A percentile compares a stretch with the other conserved stretches of the same genome.
Conservation (phyloP, 495 filamentous ascomycete genomes). For the Penicillium paxilli region DNA sequence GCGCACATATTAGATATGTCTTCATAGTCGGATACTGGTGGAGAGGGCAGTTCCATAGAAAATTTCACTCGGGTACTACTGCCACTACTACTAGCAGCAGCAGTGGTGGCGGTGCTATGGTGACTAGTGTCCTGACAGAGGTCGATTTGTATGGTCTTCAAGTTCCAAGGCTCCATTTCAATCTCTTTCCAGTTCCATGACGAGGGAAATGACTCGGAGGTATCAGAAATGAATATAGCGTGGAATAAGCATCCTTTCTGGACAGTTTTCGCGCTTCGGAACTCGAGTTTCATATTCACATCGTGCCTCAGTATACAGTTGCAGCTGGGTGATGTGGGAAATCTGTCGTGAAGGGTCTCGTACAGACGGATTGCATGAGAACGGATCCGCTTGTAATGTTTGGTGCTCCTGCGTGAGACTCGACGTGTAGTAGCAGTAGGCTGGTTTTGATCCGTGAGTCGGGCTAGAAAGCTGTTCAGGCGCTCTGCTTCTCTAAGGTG, state of each 20-base stretch:
- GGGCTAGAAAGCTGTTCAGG: background rate
- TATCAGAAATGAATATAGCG: no score
- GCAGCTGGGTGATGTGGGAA: background rate
- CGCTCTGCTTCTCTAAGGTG: background rate
- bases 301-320: background rate
- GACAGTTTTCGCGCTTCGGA: background rate
- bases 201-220: no score
- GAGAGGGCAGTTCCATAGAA: background rate
- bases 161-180: no score
- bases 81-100: no score
- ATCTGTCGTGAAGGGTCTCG: background rate
- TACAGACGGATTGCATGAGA: background rate
- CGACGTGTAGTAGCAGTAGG: background rate
- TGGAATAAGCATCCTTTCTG: no score
- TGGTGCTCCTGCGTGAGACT: background rate
- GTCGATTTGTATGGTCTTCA: no score
- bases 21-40: background rate
- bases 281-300: background rate
- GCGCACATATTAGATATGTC: no score
- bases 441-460: background rate
- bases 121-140: no score
- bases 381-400: background rate
- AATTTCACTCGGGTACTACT: no score
- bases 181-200: no score
- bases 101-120: no score